These are phyloP conservation scores for Gamarada debralockiae DNA, from an alignment of 495 filamentous ascomycete genomes.

Conservation along the genomic window DNA sequence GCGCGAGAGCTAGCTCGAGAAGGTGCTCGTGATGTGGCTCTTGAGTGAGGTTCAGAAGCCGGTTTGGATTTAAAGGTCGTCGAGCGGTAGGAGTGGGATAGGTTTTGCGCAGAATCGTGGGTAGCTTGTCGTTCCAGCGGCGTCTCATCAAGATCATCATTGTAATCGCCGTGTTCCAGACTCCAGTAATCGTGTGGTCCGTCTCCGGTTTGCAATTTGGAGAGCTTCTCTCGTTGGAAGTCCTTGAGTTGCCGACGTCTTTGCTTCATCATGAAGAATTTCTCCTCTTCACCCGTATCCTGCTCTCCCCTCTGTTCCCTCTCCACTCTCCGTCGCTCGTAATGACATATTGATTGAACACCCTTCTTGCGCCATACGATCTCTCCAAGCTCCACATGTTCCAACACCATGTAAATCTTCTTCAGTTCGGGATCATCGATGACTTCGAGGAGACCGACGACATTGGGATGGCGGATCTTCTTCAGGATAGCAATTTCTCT, in stretches of 20 bases:
- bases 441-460: conserved; percentile 92
- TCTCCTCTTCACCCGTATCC: conserved; percentile 59
- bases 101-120: conserved; percentile 23
- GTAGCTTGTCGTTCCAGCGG: conserved; percentile 31
- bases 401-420: conserved; percentile 97
- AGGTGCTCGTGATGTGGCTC: conserved; percentile 38
- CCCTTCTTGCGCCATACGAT: conserved; percentile 89
- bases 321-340: conserved; percentile 77
- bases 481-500: conserved; percentile 97
- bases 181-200: conserved; percentile 66
- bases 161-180: conserved; percentile 72
- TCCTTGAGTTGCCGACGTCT: conserved; percentile 55
- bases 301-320: conserved; percentile 61
- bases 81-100: conserved; percentile 25
- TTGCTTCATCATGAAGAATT: conserved; percentile 53
- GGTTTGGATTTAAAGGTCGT: conserved; percentile 31
- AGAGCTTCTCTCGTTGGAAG: conserved; percentile 41
- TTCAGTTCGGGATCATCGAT: conserved; percentile 94
- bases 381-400: conserved; percentile 91
- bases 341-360: conserved; percentile 68
- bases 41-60: conserved; percentile 40
- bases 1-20: conserved; percentile 31
- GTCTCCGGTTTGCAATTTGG: conserved; percentile 28
- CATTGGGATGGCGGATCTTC: conserved; percentile 92
- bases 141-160: conserved; percentile 40